A percentile compares a stretch with the other conserved stretches of the same genome.
Evolutionary conservation across 192 early-diverging fungal genomes (phyloP).

Genomic region (Backusella luteola): DNA sequence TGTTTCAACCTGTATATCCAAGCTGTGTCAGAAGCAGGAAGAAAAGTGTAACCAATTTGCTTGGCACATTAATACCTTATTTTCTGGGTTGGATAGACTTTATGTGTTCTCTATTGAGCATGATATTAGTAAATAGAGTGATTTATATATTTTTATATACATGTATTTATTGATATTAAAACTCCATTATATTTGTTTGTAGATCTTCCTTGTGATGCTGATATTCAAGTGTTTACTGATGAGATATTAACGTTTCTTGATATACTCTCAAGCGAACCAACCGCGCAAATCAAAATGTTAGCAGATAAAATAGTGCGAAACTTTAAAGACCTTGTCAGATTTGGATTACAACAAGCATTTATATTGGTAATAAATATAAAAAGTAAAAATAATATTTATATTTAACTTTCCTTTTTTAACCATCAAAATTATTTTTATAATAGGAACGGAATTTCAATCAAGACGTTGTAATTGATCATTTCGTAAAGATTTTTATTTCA

Average conservation of each 20-base stretch:
- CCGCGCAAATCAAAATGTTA: not conserved
- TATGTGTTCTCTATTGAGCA: not conserved
- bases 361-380: not conserved
- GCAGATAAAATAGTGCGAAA: not conserved
- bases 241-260: not conserved
- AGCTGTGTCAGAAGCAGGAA: not conserved
- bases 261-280: not conserved
- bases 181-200: not conserved
- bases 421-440: not conserved
- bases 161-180: not conserved
- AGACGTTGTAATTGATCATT: not conserved
- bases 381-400: not conserved
- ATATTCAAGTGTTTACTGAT: not conserved
- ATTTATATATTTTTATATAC: not conserved
- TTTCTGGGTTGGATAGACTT: not conserved
- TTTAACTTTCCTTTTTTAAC: not conserved
- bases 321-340: conserved; percentile 9
- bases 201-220: conserved; percentile 15
- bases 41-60: not conserved
- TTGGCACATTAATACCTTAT: not conserved
- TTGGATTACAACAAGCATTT: conserved; percentile 9
- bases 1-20: not conserved
- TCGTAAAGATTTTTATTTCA: not conserved
- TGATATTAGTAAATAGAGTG: not conserved
- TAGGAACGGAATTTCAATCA: not conserved